Base-by-base conservation (phyloP, 352 stramenopile genomes). In the Globisporangium viniferum region DNA sequence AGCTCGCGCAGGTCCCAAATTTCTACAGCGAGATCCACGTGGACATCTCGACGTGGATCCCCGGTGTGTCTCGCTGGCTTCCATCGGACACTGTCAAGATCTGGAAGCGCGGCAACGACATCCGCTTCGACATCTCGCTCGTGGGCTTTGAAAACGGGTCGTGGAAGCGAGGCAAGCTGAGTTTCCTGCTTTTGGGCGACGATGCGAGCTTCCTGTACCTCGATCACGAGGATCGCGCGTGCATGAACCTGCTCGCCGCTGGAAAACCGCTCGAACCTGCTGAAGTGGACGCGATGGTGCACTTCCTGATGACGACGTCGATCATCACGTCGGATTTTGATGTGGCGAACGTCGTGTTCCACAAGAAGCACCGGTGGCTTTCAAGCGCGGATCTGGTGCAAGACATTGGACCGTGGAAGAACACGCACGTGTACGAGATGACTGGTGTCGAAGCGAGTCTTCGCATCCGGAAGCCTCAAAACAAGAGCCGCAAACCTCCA, bases 31-130 rank as follows among this genome's bases (percentile, higher is more conserved):
- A 90, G 66, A 81, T 92, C 44, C 73, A 76, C 10, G 73, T 93
- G 20, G 83, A 92, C 51, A 69, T 93, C 39, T 81, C 83, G 29
- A 89, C 85, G 10, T 92, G 85, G 85, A 78, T 93, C 24, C 85
- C 85, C 1, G 83, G 84, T 7, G 72, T 91, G 18, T 92, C 83
- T 53, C 79, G 77, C 35, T 90, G 77, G 77, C 69, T 93, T 39
- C 85, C 85, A 10, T 91, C 81, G 2, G 83, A 93, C 67, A 89
- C 80, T 3, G 69, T 93, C 24, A 90, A 82, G 69, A 92, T 93
- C 55, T 92, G 83, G 83, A 93, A 93, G 69, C 77, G 79, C 14
- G 76, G 66, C 3, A 59, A 74, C 44, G 70, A 92, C 51, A 78
- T 92, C 31, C 79, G 86, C 48, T 84, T 89, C 24, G 83, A 93